phyloP scores from a whole-genome alignment of 306 rosid species.

The Quercus rubra region DNA sequence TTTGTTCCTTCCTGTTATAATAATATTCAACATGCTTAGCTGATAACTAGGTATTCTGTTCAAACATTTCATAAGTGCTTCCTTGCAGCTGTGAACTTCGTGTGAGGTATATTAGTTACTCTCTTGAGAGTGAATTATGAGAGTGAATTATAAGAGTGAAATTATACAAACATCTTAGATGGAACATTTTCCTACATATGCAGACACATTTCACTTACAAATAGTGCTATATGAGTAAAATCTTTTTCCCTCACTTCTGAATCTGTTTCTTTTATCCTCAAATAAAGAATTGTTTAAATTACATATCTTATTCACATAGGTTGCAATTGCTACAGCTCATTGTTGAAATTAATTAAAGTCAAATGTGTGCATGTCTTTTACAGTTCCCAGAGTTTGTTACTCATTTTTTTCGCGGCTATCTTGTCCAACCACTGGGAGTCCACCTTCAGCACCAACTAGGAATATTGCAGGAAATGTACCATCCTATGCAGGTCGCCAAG shows the following conservation, averaged over 20 bases:
- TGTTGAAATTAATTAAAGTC: constrained; percentile 18
- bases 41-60: neutral
- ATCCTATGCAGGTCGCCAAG: constrained; percentile 57
- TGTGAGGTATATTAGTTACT: neutral
- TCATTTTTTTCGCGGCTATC: constrained; percentile 70
- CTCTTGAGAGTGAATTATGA: neutral
- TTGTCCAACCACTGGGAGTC: constrained; percentile 70
- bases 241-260: neutral
- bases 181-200: neutral
- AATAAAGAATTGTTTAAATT: neutral
- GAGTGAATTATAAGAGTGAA: neutral
- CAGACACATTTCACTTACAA: neutral
- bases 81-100: constrained; percentile 4
- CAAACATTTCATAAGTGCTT: neutral
- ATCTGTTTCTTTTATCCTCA: neutral
- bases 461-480: constrained; percentile 49
- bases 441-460: constrained; percentile 57
- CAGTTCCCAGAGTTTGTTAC: constrained; percentile 78
- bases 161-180: neutral
- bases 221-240: neutral
- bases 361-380: constrained; percentile 2
- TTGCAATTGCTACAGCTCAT: constrained; percentile 22
- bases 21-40: neutral
- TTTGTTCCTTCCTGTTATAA: constrained; percentile 5
- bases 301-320: neutral